Evolutionary conservation across 495 filamentous ascomycete genomes (phyloP), one percentile per base, ranked within the genome.

Genomic region (Cairneyella variabilis): DNA sequence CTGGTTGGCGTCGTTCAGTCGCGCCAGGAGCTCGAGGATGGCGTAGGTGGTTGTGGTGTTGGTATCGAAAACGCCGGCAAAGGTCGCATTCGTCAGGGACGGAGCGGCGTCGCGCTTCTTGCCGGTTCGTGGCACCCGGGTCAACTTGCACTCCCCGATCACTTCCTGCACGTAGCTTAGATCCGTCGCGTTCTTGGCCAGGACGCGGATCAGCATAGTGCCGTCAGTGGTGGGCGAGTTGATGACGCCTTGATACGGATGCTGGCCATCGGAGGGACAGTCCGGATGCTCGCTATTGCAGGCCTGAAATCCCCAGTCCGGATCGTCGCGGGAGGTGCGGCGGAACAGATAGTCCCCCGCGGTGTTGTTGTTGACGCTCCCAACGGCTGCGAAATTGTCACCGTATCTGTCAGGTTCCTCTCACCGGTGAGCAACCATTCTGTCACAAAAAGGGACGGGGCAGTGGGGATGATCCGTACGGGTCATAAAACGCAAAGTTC

Each of bases 201-300:
- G n/a, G 3, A 52, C 22, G 3, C 49, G 36, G 21, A 18, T n/a
- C 3, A 52, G 23, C 5, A 52, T 16, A 12, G 38, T 21, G 3
- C 49, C 49, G 16, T 52, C 23, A 10, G 28, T 52, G 21, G 49
- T 52, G 5, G 49, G 49, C 3, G 49, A 41, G 21, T 11, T 43
- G 36, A 52, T 32, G 38, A 11, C 16, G 3, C 49, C 49, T 28
- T 52, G 49, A 43, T 52, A 52, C n/a, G 6, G 30, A 28, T 28
- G 10, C 5, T 3, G 10, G 20, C 36, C 20, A 32, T 52, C 25
- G n/a, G n/a, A n/a, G n/a, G n/a, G n/a, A n/a, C n/a, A n/a, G n/a
- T n/a, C n/a, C n/a, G n/a, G n/a, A n/a, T n/a, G n/a, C 30, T 11
- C 16, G 8, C 9, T 21, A 10, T 7, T 21, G 17, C 11, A 21